Percentiles rank a stretch among this genome's conserved stretches.
These are phyloP conservation scores for Pythium biforme DNA, from an alignment of 352 stramenopile genomes.

Conservation along the genomic window DNA sequence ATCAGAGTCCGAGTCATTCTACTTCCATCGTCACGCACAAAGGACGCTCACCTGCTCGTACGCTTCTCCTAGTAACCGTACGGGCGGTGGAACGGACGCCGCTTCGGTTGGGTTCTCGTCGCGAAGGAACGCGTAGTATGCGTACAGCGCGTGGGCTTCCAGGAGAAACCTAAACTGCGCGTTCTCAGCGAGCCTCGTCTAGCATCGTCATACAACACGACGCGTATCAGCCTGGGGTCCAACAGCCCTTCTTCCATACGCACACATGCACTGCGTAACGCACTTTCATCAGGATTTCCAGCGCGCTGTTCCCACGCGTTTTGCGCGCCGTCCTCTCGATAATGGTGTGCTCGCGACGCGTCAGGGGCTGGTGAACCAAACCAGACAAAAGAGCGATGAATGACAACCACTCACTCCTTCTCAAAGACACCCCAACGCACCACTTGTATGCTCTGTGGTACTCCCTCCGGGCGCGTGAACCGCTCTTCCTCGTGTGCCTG, in stretches of 20 bases:
- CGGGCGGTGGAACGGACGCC: neutral
- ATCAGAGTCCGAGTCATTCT: too few relatives aligned
- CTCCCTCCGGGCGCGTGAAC: neutral
- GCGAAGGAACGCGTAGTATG: constrained; percentile 14
- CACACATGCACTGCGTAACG: neutral
- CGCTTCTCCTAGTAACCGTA: constrained; percentile 11
- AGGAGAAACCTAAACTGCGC: constrained; percentile 14
- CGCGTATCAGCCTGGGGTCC: neutral
- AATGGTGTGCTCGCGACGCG: constrained; percentile 5
- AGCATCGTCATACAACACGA: neutral
- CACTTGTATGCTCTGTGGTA: neutral
- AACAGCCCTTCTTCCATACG: too few relatives aligned
- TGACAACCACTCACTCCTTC: too few relatives aligned
- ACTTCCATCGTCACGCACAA: too few relatives aligned
- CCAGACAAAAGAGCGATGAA: neutral
- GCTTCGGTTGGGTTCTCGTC: neutral
- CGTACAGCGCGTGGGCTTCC: constrained; percentile 4
- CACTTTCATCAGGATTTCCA: constrained; percentile 23
- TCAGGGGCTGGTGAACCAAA: constrained; percentile 2
- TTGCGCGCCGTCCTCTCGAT: constrained; percentile 10
- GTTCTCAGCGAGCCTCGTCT: constrained; percentile 7
- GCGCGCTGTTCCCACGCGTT: constrained; percentile 12
- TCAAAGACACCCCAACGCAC: neutral
- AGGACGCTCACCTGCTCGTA: constrained; percentile 2
- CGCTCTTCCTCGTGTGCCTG: neutral